phyloP scores from a whole-genome alignment of 768 basidiomycete species.

The Psilocybe sp. region DNA sequence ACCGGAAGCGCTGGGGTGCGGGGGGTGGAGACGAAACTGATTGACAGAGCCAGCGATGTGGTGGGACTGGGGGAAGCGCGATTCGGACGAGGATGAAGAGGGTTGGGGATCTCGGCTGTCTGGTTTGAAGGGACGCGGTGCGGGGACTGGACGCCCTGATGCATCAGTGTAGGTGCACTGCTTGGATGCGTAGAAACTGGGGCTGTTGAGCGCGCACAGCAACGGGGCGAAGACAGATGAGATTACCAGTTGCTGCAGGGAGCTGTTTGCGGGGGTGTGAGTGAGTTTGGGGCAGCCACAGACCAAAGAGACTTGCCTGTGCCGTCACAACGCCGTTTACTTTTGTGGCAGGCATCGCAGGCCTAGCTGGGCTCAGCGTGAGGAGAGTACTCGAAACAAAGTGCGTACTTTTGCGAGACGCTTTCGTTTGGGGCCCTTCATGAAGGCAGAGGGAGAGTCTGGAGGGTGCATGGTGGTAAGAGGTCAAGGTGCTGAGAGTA shows the following conservation, averaged over 20 bases:
- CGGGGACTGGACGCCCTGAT: constrained; percentile 76
- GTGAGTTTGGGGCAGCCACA: constrained; percentile 4
- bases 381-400: constrained; percentile 1
- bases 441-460: constrained; percentile 28
- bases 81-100: constrained; percentile 21
- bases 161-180: constrained; percentile 79
- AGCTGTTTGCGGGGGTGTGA: constrained; percentile 35
- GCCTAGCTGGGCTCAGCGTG: constrained; percentile 34
- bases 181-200: constrained; percentile 79
- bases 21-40: constrained; percentile 25
- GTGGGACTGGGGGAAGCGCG: constrained; percentile 18
- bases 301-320: constrained; percentile 48
- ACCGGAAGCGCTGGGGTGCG: constrained; percentile 8
- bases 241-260: constrained; percentile 80
- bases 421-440: constrained; percentile 53
- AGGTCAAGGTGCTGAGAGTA: constrained; percentile 18
- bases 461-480: constrained; percentile 23
- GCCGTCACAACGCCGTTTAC: constrained; percentile 81
- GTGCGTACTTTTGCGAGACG: constrained; percentile 47
- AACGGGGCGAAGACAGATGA: constrained; percentile 11
- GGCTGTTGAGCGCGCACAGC: constrained; percentile 12
- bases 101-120: constrained; percentile 32
- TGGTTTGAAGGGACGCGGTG: constrained; percentile 52
- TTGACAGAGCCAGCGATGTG: constrained; percentile 21
- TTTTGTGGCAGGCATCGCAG: constrained; percentile 83